A percentile compares a stretch with the other conserved stretches of the same genome.
These are phyloP conservation scores for Hypoxylon rubiginosum DNA, from an alignment of 2,329 filamentous ascomycete genomes.

Conservation along the genomic window DNA sequence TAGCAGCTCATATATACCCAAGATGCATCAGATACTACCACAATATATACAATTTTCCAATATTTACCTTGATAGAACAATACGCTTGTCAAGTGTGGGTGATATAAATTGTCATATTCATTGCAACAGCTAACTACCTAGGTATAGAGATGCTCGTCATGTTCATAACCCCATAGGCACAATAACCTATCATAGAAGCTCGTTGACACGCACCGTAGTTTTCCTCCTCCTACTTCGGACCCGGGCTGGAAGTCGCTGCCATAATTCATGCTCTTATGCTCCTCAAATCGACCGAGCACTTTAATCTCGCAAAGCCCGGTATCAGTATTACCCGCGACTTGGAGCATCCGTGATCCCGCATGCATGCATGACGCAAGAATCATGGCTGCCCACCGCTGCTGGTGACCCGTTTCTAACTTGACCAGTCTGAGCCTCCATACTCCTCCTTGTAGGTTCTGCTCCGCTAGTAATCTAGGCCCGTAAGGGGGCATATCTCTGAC, in stretches of 20 bases:
- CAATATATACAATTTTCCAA: not conserved
- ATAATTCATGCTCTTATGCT: conserved; percentile 96
- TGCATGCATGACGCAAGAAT: conserved; percentile 96
- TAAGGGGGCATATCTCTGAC: conserved; percentile 57
- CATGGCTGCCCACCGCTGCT: conserved; percentile 50
- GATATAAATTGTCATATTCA: not conserved
- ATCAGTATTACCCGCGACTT: conserved; percentile 55
- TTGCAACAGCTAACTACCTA: not conserved
- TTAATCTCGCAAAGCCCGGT: conserved; percentile 69
- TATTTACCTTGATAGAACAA: not conserved
- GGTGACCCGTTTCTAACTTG: conserved; percentile 41
- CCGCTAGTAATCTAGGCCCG: conserved; percentile 68
- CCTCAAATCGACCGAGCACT: conserved; percentile 79
- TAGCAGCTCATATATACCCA: too few relatives aligned
- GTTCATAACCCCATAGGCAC: conserved; percentile 71
- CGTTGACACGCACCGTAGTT: conserved; percentile 71
- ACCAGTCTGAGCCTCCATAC: conserved; percentile 88
- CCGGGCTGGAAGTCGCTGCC: conserved; percentile 77
- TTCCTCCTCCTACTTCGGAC: conserved; percentile 43
- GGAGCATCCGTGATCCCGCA: conserved; percentile 79
- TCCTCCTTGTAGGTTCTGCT: conserved; percentile 79
- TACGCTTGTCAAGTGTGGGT: not conserved
- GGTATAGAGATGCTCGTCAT: not conserved
- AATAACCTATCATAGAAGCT: conserved; percentile 82
- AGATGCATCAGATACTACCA: too few relatives aligned